These are phyloP conservation scores for Psilocybe cyanescens DNA, from an alignment of 768 basidiomycete species.

Conservation along the genomic window DNA sequence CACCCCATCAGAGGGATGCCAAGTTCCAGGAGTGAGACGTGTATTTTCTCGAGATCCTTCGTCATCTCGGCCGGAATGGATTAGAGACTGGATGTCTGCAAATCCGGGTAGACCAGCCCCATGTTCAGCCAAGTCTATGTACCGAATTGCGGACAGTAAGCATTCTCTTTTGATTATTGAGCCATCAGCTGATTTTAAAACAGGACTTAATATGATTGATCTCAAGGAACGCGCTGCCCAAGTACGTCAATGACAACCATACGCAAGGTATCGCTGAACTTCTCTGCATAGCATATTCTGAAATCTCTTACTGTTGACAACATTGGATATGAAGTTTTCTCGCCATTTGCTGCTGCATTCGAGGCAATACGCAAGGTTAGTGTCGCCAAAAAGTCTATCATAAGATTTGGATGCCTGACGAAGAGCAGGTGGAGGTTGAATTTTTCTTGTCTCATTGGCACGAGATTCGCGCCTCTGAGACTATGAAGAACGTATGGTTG, in stretches of 20 bases:
- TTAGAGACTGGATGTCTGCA: constrained; percentile 64
- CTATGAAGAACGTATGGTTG: constrained; percentile 84
- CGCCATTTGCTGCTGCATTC: constrained; percentile 81
- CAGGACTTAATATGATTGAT: constrained; percentile 74
- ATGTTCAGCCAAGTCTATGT: constrained; percentile 85
- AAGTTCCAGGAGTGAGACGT: constrained; percentile 24
- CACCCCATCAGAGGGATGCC: constrained; percentile 33
- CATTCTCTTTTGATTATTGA: constrained; percentile 8
- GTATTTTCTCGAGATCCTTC: constrained; percentile 25
- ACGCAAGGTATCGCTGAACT: constrained; percentile 3
- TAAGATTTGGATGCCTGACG: not conserved
- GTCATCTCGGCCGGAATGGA: constrained; percentile 64
- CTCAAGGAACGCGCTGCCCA: constrained; percentile 74
- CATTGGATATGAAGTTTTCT: constrained; percentile 86
- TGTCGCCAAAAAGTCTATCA: not conserved
- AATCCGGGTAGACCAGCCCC: constrained; percentile 66
- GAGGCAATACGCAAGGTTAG: constrained; percentile 77
- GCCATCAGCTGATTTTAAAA: not conserved
- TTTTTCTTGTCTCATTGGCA: constrained; percentile 80
- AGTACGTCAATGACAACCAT: constrained; percentile 23
- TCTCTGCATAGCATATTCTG: constrained; percentile 62
- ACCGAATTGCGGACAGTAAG: constrained; percentile 82
- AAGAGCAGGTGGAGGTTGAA: constrained; percentile 60
- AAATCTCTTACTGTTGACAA: constrained; percentile 78
- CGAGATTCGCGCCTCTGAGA: constrained; percentile 80